phyloP scores from a whole-genome alignment of 1,139 yeast genomes.

The Kodamaea derodonti region DNA sequence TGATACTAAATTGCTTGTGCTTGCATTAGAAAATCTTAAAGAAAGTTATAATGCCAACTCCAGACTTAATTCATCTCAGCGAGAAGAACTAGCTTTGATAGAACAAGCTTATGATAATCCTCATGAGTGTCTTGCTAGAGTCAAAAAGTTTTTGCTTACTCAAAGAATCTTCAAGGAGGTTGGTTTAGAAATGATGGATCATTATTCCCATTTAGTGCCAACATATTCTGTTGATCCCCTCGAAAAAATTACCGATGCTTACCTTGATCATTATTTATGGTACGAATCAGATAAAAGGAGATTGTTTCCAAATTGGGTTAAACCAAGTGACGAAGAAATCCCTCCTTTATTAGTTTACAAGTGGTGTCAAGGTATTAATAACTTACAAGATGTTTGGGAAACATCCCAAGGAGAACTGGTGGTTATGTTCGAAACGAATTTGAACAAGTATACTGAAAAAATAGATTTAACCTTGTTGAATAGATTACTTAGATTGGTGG shows the following conservation, averaged over 20 bases:
- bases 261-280: slow-evolving; percentile 93
- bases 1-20: slow-evolving; percentile 82
- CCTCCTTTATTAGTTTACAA: slow-evolving; percentile 90
- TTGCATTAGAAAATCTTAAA: slow-evolving; percentile 86
- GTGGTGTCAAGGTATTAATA: slow-evolving; percentile 94
- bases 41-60: slow-evolving; percentile 83
- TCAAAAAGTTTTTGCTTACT: slow-evolving; percentile 77
- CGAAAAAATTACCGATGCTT: slow-evolving; percentile 95
- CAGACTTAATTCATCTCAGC: slow-evolving; percentile 76
- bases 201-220: slow-evolving; percentile 79
- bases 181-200: slow-evolving; percentile 87
- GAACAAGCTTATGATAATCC: slow-evolving; percentile 98
- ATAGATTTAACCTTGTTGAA: slow-evolving; percentile 85
- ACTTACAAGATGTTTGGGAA: slow-evolving; percentile 75
- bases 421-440: slow-evolving; percentile 76
- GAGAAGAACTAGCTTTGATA: slow-evolving; percentile 89
- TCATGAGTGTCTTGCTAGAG: slow-evolving; percentile 81
- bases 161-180: slow-evolving; percentile 93
- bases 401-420: slow-evolving; percentile 68
- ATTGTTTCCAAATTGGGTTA: slow-evolving; percentile 92
- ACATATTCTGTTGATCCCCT: slow-evolving; percentile 86
- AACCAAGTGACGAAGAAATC: slow-evolving; percentile 91
- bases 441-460: slow-evolving; percentile 74
- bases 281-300: slow-evolving; percentile 88
- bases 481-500: slow-evolving; percentile 70